Evolutionary conservation across 257 asterid species (phyloP).

Genomic region (Nicotiana undulata): DNA sequence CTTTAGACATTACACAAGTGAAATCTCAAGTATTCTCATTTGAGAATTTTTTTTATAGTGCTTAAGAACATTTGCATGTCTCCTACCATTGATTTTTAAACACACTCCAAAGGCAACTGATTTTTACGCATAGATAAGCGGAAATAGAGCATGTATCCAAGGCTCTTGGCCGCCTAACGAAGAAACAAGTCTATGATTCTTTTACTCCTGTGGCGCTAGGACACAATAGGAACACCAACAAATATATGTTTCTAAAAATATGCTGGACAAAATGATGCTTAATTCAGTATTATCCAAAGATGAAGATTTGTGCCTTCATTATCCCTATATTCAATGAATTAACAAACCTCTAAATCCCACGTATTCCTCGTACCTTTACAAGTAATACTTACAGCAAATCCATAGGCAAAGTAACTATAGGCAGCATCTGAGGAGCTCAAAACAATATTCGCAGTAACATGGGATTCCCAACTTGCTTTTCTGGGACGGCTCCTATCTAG

Average conservation of each 20-base stretch:
- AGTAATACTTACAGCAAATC: constrained; percentile 21
- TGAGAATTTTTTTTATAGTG: not conserved
- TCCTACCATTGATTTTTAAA: too few relatives aligned
- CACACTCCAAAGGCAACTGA: not conserved
- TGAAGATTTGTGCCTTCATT: not conserved
- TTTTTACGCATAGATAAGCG: not conserved
- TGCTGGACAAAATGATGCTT: not conserved
- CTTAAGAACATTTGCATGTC: too few relatives aligned
- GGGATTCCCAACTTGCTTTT: not conserved
- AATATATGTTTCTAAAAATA: not conserved
- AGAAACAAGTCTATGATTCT: not conserved
- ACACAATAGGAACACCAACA: not conserved
- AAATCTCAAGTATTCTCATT: not conserved
- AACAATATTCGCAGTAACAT: constrained; percentile 1
- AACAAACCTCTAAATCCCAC: not conserved
- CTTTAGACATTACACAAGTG: not conserved
- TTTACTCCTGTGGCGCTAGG: not conserved
- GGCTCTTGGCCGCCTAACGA: not conserved
- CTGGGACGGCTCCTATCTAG: not conserved
- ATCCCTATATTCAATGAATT: not conserved
- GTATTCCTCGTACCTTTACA: not conserved
- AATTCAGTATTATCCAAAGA: not conserved
- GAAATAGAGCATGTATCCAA: not conserved
- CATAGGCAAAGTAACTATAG: constrained; percentile 16
- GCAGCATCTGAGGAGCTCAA: constrained; percentile 14